phyloP scores from a whole-genome alignment of 768 basidiomycete genomes.

The Russula olivacea region DNA sequence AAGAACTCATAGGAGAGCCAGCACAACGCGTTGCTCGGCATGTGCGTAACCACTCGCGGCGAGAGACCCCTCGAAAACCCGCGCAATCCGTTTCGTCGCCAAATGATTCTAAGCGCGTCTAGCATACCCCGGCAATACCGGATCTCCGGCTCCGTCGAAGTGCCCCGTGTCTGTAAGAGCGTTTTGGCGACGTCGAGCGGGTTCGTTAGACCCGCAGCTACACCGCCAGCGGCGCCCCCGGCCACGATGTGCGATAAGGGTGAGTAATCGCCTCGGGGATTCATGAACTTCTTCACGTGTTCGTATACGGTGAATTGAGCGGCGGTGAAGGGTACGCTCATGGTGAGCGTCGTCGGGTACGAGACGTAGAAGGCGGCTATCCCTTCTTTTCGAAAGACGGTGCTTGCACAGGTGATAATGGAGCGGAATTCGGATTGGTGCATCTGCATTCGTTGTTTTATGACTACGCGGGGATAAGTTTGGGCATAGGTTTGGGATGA shows the following conservation, averaged over 20 bases:
- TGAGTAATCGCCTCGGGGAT: constrained; percentile 82
- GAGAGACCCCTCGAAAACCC: constrained; percentile 86
- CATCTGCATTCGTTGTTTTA: constrained; percentile 99
- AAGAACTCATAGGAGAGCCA: constrained; percentile 99
- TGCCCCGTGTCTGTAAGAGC: constrained; percentile 89
- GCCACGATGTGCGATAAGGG: constrained; percentile 90
- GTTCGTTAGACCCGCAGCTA: constrained; percentile 93
- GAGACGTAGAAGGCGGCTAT: constrained; percentile 93
- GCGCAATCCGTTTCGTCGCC: constrained; percentile 73
- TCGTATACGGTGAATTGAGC: constrained; percentile 98
- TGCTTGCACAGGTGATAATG: constrained; percentile 76
- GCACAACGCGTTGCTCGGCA: constrained; percentile 95
- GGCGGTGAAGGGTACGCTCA: constrained; percentile 97
- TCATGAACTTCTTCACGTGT: constrained; percentile 78
- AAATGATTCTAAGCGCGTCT: constrained; percentile 86
- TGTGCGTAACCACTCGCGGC: constrained; percentile 88
- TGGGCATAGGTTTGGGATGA: constrained; percentile 10
- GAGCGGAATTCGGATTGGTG: constrained; percentile 90
- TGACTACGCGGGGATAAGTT: constrained; percentile 48
- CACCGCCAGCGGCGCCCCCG: constrained; percentile 87
- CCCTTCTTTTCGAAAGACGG: constrained; percentile 83
- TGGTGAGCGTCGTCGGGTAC: constrained; percentile 95
- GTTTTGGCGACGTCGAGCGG: constrained; percentile 98
- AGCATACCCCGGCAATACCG: constrained; percentile 76
- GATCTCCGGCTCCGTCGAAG: constrained; percentile 81